Base-by-base conservation (phyloP, 345 rosid species). In the Ailanthus altissimus region DNA sequence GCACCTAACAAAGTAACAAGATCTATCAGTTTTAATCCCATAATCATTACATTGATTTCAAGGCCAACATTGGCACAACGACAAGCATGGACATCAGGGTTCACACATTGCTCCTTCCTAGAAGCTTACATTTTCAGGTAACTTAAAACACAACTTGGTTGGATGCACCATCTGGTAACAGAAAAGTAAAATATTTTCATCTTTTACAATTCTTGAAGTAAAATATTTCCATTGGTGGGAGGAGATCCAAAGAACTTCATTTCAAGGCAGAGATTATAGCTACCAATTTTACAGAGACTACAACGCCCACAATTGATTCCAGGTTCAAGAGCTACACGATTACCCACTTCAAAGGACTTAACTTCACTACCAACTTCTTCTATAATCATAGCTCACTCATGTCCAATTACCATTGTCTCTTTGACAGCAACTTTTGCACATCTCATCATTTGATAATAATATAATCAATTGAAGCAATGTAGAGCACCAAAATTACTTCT, bases 161-260 rank as follows among this genome's bases (percentile, higher is more conserved):
- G 91, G 93, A 80, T 89, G 92, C 83, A 85, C 87, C 76, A 88
- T 88, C 95, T 91, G 80, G 21, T 26, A 60, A 50, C 49, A 58
- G 47, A 25, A 46, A 54, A 59, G n/a, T 76, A 7, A 21, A 26
- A n/a, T 6, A 15, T 18, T 46, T 8, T 16, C 0, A 0, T 40
- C 3, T 40, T 57, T 54, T 72, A 60, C 14, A 62, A 18, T 74
- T 73, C 12, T 61, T 73, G 14, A 20, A 36, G 47, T 32, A 53
- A 21, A 46, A 91, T 89, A 20, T 92, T 85, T 2, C 96, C 96
- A 67, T 91, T 85, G 13, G 85, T 82, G 20, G 96, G 93, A 8
- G 96, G 93, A 77, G 92, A 83, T 7, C 88, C 90, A 20, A 91
- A 89, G 84, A 84, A 91, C 81, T 88, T 89, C 96, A 89, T 89